Base-by-base conservation (phyloP, 208 protist species). In the Angomonas deanei region DNA sequence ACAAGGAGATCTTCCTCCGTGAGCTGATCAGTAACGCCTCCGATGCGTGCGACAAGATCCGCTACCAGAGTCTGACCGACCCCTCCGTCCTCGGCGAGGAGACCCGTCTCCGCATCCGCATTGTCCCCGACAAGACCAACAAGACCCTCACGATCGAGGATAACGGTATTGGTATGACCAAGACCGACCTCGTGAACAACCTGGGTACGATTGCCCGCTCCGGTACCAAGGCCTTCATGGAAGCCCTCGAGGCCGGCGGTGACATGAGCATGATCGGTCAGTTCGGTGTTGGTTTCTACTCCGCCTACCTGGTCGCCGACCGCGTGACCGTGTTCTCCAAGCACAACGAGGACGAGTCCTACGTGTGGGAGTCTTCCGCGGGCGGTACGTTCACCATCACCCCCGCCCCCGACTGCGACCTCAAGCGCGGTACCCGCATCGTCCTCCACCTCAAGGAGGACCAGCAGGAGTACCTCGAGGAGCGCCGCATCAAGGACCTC, bases 221-320 rank as follows among this genome's bases (percentile, higher is more conserved):
- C 38, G 98, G 98, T 65, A 99, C 98, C 34, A 99, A 99, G 80
- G 76, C 80, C 21, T 99, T 99, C 80, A 99, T 99, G 96, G 97
- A 99, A 84, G 94, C 94, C 24, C 83, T 99, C n/a, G 72, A 90
- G 66, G 86, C 82, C 58, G 97, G 97, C 53, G 97, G 94, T 59
- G 98, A 99, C 74, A 86, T 99, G 52, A 90, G 71, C 76, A 98
- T 99, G 92, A 99, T 99, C 71, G 98, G 98, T 68, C 98, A 99
- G 87, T 99, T 99, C 72, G 98, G 98, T 97, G 98, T 99, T 53
- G 98, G 98, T 62, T 99, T 99, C 95, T 99, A 99, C 94, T 99
- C 96, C 50, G 97, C 98, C 19, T 99, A 98, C 80, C 93, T 99
- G 15, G 98, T 99, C 33, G 97, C 97, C 34, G 96, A 99, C 73